phyloP scores from a whole-genome alignment of 164 flowering plant genomes.

The Berberis vulgaris region DNA sequence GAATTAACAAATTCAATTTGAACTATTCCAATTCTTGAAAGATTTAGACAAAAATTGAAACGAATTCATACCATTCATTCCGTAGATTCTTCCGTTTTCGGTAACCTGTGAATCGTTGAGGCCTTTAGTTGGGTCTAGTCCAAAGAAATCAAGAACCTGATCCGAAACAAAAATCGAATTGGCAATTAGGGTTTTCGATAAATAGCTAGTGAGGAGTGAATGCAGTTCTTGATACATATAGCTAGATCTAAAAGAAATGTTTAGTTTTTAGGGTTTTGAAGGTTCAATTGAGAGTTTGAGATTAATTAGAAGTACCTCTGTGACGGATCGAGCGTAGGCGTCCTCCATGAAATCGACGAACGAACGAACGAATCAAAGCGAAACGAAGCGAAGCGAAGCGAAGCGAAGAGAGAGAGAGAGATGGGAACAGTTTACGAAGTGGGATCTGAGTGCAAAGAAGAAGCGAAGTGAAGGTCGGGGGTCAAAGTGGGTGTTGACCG shows the following conservation, averaged over 20 bases:
- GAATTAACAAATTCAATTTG: background rate
- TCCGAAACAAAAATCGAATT: background rate
- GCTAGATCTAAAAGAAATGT: background rate
- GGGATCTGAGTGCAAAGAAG: no score
- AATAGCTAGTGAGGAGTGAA: no score
- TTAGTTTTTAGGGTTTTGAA: background rate
- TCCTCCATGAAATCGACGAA: slow-evolving; percentile 47
- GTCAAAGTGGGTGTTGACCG: no score
- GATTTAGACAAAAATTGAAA: background rate
- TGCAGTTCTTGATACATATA: no score
- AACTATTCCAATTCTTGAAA: background rate
- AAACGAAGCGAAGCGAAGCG: no score
- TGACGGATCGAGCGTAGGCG: slow-evolving; percentile 75
- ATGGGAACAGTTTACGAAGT: no score
- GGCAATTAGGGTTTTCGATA: background rate
- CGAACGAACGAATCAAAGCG: no score
- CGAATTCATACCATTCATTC: slow-evolving; percentile 55
- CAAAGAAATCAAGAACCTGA: slow-evolving; percentile 81
- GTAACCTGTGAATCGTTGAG: slow-evolving; percentile 74
- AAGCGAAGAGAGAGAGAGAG: no score
- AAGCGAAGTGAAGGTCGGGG: no score
- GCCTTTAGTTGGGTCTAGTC: slow-evolving; percentile 72
- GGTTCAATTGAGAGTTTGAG: background rate
- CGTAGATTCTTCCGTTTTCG: slow-evolving; percentile 55
- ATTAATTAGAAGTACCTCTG: slow-evolving; percentile 40